phyloP scores from a whole-genome alignment of 441 rosid genomes.

The Populus trichocarpa region DNA sequence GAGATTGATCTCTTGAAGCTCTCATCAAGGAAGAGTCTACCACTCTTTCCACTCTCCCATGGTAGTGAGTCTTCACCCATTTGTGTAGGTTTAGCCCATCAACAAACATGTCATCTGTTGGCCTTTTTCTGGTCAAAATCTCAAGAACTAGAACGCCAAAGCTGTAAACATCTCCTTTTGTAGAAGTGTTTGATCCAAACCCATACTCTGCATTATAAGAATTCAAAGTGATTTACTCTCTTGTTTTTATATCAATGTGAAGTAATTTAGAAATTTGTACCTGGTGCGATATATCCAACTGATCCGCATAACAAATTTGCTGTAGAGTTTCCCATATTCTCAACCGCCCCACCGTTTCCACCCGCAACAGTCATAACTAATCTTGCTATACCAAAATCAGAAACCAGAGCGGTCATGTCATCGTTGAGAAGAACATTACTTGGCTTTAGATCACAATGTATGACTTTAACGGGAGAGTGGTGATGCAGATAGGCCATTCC shows the following conservation, averaged over 20 bases:
- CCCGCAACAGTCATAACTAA: conserved; percentile 33
- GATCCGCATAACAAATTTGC: conserved; percentile 46
- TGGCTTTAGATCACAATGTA: conserved; percentile 30
- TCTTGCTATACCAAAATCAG: conserved; percentile 28
- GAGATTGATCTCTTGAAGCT: conserved; percentile 35
- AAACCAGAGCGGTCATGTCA: conserved; percentile 27
- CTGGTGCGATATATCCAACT: conserved; percentile 27
- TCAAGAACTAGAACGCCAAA: conserved; percentile 24
- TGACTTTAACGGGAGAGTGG: conserved; percentile 23
- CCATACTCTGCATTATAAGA: conserved; percentile 25
- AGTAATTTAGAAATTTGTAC: conserved; percentile 15
- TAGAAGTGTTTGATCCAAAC: conserved; percentile 19
- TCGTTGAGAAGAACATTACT: conserved; percentile 33
- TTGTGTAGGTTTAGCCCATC: conserved; percentile 21
- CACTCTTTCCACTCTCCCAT: conserved; percentile 36
- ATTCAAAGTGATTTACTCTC: background rate
- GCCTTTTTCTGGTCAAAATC: conserved; percentile 25
- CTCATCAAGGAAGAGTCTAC: conserved; percentile 42
- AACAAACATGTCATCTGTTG: conserved; percentile 24
- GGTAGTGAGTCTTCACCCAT: conserved; percentile 39
- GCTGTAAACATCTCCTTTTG: conserved; percentile 30
- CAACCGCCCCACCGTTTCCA: conserved; percentile 29
- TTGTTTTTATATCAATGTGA: background rate
- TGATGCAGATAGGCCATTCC: conserved; percentile 32
- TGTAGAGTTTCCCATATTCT: conserved; percentile 48